Conservation (phyloP, 192 early-diverging fungal genomes). For the Chytriomyces sp. region DNA sequence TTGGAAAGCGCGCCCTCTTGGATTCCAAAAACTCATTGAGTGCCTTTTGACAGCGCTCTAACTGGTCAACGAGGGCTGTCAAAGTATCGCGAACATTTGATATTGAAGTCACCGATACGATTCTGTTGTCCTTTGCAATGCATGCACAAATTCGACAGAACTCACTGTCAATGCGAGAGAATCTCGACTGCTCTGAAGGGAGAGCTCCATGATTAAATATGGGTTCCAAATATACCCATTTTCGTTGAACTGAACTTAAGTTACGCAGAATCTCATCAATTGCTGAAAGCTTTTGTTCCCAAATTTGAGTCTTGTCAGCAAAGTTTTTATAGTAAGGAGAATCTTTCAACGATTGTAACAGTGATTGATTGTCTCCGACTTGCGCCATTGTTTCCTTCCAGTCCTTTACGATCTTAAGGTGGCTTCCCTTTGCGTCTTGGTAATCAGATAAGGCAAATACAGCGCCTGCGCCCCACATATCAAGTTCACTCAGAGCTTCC, state of each 20-base stretch:
- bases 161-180: conserved; percentile 53
- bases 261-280: conserved; percentile 55
- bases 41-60: conserved; percentile 65
- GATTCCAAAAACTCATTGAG: conserved; percentile 62
- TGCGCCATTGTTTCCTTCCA: conserved; percentile 65
- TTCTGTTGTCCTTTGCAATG: conserved; percentile 43
- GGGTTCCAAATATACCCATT: conserved; percentile 66
- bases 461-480: conserved; percentile 59
- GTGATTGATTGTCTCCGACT: conserved; percentile 62
- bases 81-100: conserved; percentile 41
- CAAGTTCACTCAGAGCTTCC: conserved; percentile 61
- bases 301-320: conserved; percentile 51
- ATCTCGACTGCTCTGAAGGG: conserved; percentile 54
- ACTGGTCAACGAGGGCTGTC: conserved; percentile 52
- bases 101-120: conserved; percentile 51
- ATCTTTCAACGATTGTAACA: conserved; percentile 59
- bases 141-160: conserved; percentile 50
- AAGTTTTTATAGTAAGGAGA: conserved; percentile 62
- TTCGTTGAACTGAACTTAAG: conserved; percentile 55
- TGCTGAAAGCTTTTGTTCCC: conserved; percentile 54
- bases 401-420: conserved; percentile 54
- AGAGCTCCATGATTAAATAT: conserved; percentile 59
- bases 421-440: conserved; percentile 49
- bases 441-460: conserved; percentile 54
- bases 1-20: conserved; percentile 53